Percentiles rank a stretch among this genome's conserved stretches.
phyloP scores from a whole-genome alignment of 2,329 filamentous ascomycete genomes.

The Coccinonectria pachysandricola region DNA sequence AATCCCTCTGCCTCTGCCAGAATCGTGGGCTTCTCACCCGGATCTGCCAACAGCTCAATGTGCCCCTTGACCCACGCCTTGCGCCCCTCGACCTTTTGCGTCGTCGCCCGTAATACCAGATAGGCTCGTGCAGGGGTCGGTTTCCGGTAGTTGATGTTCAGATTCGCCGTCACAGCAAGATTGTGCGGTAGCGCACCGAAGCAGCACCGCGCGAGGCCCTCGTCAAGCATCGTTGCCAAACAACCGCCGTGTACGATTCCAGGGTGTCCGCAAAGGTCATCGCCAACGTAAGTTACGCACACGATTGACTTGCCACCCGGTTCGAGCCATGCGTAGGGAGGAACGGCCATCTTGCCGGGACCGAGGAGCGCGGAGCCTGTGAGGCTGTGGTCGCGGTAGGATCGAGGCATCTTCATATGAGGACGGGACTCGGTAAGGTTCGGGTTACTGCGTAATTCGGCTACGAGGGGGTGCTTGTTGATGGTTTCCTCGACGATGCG shows the following conservation, averaged over 20 bases:
- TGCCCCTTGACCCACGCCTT: constrained; percentile 90
- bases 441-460: constrained; percentile 55
- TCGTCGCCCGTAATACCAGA: constrained; percentile 68
- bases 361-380: constrained; percentile 74
- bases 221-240: constrained; percentile 85
- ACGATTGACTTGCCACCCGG: constrained; percentile 58
- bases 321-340: constrained; percentile 69
- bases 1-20: constrained; percentile 76
- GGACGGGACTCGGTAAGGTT: constrained; percentile 69
- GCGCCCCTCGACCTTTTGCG: constrained; percentile 76
- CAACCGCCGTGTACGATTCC: constrained; percentile 86
- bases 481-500: constrained; percentile 62
- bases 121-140: constrained; percentile 68
- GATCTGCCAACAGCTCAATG: constrained; percentile 65
- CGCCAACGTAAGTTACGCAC: constrained; percentile 66
- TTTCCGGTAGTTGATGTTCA: constrained; percentile 73
- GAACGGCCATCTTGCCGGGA: constrained; percentile 65
- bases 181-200: constrained; percentile 82
- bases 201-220: constrained; percentile 78
- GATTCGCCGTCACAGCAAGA: constrained; percentile 74
- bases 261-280: constrained; percentile 76
- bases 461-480: constrained; percentile 62
- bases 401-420: constrained; percentile 72
- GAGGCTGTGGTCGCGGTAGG: constrained; percentile 62
- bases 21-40: constrained; percentile 50